Percentiles rank a stretch among this genome's conserved stretches.
Evolutionary conservation across 208 protist species (phyloP).

Genomic region (Crithidia bombi): DNA sequence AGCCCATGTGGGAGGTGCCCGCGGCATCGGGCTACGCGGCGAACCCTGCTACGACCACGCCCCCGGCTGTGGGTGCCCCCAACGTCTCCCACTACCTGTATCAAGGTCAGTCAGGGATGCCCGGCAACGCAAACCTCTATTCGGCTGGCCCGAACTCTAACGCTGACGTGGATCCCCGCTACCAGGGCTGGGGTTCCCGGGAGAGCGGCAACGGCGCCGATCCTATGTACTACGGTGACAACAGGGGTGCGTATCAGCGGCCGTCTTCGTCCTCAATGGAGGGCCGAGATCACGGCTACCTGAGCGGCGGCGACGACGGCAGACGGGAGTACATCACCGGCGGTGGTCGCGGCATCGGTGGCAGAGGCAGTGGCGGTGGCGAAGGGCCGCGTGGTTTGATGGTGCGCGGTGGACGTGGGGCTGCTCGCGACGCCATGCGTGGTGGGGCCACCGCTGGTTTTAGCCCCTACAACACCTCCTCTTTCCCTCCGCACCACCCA

Average conservation of each 20-base stretch:
- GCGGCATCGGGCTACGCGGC: neutral
- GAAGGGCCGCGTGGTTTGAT: neutral
- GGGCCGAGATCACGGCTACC: conserved; percentile 2
- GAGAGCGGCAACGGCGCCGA: neutral
- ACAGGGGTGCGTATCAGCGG: neutral
- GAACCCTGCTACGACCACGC: neutral
- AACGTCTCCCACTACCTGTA: conserved; percentile 19
- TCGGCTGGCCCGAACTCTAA: neutral
- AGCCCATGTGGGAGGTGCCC: conserved; percentile 36
- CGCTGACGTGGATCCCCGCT: neutral
- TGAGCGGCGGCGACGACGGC: neutral
- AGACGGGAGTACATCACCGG: neutral
- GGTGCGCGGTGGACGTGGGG: conserved; percentile 31
- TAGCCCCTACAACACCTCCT: conserved; percentile 19
- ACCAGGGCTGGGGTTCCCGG: conserved; percentile 4
- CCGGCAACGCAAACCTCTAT: conserved; percentile 1
- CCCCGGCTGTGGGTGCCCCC: conserved; percentile 28
- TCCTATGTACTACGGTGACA: neutral
- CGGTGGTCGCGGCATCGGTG: conserved; percentile 1
- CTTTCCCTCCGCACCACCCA: neutral
- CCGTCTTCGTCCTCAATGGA: neutral
- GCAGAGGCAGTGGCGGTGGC: neutral
- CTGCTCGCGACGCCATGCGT: conserved; percentile 23
- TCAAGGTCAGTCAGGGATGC: conserved; percentile 1
- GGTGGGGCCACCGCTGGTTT: conserved; percentile 30